Evolutionary conservation across 208 protist species (phyloP), one percentile per base, ranked within the genome.

Genomic region (Acanthamoeba castellanii): DNA sequence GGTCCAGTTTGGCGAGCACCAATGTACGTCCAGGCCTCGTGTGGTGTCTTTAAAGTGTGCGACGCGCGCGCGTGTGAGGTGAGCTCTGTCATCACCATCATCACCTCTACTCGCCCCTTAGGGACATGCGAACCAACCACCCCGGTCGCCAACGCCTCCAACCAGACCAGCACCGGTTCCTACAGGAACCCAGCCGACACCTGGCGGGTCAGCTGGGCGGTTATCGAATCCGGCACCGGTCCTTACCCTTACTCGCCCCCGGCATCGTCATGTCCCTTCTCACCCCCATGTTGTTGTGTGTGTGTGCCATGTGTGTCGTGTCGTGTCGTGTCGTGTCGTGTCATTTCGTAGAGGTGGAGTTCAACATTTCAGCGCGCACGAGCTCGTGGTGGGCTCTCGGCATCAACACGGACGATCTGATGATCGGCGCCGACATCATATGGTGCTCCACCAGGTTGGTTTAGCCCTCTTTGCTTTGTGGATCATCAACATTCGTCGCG

Each of bases 371-470:
- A 8, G 84, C 84, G 9, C 57, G 45, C 57, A 47, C 84, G 7
- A 42, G 14, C 30, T 34, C 57, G 0, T 91, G 84, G 84, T 72
- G 52, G 84, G 84, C 84, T 3, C 6, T 91, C 8, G 84, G 84
- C 52, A 42, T 91, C 61, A 91, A 91, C 55, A 91, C 55, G 9
- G 5, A 91, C 11, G 52, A 66, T 14, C 68, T 3, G 2, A 91
- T 91, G 84, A 68, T 91, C 5, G 84, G 84, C 3, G 84, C 16
- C 18, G 84, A 91, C 61, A 91, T 91, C 32, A 91, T 91, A 13
- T 91, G 84, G 84, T 61, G 57, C 45, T 72, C 84, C 84, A 30
- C 34, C 18, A 45, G 70, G 7, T 57, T 7, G 52, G 7, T 7
- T 57, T 16, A 16, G 52, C 52, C 16, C 66, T 74, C 13, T n/a